phyloP scores from a whole-genome alignment of 2,329 filamentous ascomycete species.

The Sporothrix brasiliensis region DNA sequence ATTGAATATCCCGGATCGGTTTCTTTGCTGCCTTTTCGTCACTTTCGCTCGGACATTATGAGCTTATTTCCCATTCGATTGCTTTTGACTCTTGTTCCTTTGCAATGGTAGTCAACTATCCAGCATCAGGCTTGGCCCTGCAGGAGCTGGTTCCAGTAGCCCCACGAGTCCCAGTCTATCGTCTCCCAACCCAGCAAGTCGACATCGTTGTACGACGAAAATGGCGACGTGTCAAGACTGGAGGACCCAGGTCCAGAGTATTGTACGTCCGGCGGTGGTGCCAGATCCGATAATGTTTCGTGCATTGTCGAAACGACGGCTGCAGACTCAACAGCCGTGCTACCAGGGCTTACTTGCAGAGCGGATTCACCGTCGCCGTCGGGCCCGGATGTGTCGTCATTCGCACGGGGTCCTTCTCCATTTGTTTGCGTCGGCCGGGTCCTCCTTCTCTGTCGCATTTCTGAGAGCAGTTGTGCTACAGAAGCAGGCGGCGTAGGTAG shows the following conservation, averaged over 20 bases:
- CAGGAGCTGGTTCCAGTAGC: constrained; percentile 33
- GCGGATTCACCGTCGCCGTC: neutral
- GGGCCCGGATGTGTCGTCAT: neutral
- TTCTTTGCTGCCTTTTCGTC: neutral
- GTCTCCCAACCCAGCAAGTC: constrained; percentile 33
- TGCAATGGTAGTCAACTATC: no score
- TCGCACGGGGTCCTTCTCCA: no score
- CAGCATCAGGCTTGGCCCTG: neutral
- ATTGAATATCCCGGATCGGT: neutral
- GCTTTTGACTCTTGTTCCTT: neutral
- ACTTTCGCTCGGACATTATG: neutral
- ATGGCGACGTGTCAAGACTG: neutral
- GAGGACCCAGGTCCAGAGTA: neutral
- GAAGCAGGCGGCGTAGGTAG: neutral
- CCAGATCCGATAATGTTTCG: neutral
- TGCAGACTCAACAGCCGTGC: neutral
- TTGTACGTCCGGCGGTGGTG: neutral
- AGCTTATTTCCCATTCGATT: neutral
- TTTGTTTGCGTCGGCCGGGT: neutral
- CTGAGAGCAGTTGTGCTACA: neutral
- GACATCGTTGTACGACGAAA: constrained; percentile 23
- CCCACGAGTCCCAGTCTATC: constrained; percentile 35
- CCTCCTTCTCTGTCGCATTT: neutral
- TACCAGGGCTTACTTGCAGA: no score
- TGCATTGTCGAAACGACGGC: neutral